phyloP scores from a whole-genome alignment of 2,329 filamentous ascomycete genomes.

The Mycocentrospora acerina region DNA sequence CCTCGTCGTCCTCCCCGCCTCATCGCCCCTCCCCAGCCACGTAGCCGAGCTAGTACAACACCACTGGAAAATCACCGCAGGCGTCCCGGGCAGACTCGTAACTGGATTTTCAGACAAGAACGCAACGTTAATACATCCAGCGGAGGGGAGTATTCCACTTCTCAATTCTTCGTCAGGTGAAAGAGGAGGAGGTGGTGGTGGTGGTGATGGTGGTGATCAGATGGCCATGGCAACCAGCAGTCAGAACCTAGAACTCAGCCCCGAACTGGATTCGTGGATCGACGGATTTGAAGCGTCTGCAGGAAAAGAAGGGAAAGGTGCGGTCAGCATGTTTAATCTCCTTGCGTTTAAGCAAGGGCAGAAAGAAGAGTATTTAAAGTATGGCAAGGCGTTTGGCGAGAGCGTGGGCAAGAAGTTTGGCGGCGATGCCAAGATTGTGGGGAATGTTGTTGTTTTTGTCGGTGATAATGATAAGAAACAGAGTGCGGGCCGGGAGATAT shows the following conservation, averaged over 20 bases:
- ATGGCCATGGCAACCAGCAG: slow-evolving; percentile 37
- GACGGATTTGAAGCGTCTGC: slow-evolving; percentile 23
- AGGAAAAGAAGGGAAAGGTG: slow-evolving; percentile 34
- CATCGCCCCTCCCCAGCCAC: slow-evolving; percentile 25
- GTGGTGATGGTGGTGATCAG: no score
- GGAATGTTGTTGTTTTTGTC: slow-evolving; percentile 46
- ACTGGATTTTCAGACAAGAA: slow-evolving; percentile 43
- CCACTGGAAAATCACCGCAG: slow-evolving; percentile 43
- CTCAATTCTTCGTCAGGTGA: slow-evolving; percentile 28
- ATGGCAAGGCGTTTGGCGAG: slow-evolving; percentile 56
- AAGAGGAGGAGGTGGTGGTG: no score
- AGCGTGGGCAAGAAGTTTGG: slow-evolving; percentile 56
- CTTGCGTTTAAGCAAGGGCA: slow-evolving; percentile 57
- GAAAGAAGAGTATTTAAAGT: slow-evolving; percentile 58
- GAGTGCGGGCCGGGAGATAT: slow-evolving; percentile 6
- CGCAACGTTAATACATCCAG: slow-evolving; percentile 41
- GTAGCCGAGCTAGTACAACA: slow-evolving; percentile 28
- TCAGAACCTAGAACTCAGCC: slow-evolving; percentile 58
- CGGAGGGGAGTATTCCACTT: slow-evolving; percentile 34
- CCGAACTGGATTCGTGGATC: slow-evolving; percentile 56
- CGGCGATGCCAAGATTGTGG: slow-evolving; percentile 63
- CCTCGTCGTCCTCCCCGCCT: slow-evolving; percentile 47
- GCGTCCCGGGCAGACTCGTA: slow-evolving; percentile 48
- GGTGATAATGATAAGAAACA: slow-evolving; percentile 8
- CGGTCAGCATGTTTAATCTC: slow-evolving; percentile 66